phyloP scores from a whole-genome alignment of 2,329 filamentous ascomycete species.

The Juglanconis juglandina region DNA sequence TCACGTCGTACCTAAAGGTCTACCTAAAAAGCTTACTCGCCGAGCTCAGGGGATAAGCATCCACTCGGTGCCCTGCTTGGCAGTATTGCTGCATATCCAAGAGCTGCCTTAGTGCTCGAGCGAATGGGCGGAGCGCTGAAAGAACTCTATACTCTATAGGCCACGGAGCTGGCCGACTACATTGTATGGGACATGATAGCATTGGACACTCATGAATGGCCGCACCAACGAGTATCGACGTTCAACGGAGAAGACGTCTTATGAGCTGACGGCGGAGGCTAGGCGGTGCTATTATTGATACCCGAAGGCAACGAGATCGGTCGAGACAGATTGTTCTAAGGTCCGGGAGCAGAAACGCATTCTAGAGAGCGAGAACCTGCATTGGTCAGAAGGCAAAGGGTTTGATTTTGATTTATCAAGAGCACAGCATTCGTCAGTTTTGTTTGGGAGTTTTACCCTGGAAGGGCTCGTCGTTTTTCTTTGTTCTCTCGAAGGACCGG shows the following conservation, averaged over 20 bases:
- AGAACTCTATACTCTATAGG: no score
- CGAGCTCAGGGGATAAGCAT: no score
- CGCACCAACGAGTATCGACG: neutral
- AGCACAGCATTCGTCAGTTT: neutral
- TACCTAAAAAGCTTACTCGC: no score
- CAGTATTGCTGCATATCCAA: neutral
- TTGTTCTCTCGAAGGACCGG: no score
- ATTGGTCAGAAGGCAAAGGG: neutral
- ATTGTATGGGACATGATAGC: no score
- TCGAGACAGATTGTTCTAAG: neutral
- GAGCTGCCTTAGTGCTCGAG: no score
- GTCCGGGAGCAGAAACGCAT: neutral
- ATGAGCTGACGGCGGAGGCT: neutral
- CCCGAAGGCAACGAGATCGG: neutral
- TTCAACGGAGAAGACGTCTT: neutral
- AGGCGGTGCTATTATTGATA: constrained; percentile 1
- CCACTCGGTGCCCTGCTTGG: neutral
- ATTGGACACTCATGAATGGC: neutral
- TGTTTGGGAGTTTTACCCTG: neutral
- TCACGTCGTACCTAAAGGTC: neutral
- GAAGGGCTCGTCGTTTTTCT: no score
- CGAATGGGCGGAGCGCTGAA: no score
- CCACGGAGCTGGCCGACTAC: no score
- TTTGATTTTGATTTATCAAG: neutral
- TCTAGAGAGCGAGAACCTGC: neutral